These are phyloP conservation scores for Triangularia setosa DNA, from an alignment of 2,329 filamentous ascomycete genomes.

Conservation along the genomic window DNA sequence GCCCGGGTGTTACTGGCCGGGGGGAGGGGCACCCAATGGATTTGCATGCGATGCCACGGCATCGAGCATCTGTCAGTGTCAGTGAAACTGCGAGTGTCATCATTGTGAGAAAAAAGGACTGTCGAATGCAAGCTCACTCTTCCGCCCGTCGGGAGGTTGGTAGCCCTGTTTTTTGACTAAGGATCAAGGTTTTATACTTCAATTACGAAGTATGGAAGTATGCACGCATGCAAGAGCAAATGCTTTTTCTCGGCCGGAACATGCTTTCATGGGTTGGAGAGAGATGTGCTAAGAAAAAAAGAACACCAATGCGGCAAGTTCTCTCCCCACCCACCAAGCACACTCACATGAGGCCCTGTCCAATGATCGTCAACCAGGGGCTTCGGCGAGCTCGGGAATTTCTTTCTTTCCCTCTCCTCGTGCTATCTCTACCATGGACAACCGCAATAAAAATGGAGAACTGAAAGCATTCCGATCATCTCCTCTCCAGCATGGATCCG, in stretches of 20 bases:
- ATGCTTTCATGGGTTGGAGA: neutral
- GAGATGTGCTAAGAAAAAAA: neutral
- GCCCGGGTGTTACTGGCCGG: neutral
- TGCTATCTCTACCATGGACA: neutral
- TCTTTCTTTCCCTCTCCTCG: neutral
- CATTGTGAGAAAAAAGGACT: neutral
- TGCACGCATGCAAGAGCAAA: neutral
- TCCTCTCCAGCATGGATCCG: neutral
- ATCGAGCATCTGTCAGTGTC: neutral
- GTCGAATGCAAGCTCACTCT: neutral
- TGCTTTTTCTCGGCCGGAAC: neutral
- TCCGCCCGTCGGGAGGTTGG: neutral
- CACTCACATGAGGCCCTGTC: neutral
- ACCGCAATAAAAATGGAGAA: neutral
- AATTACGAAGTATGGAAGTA: too few relatives aligned
- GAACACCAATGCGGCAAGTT: neutral
- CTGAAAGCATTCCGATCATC: neutral
- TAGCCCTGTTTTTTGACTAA: neutral
- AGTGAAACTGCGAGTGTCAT: neutral
- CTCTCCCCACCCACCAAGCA: neutral
- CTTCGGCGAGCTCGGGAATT: neutral
- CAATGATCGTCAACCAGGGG: neutral
- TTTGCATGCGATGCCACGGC: neutral
- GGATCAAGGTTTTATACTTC: neutral
- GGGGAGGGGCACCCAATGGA: neutral